Conservation (phyloP, 2,329 filamentous ascomycete species). For the Clonostachys sp. region DNA sequence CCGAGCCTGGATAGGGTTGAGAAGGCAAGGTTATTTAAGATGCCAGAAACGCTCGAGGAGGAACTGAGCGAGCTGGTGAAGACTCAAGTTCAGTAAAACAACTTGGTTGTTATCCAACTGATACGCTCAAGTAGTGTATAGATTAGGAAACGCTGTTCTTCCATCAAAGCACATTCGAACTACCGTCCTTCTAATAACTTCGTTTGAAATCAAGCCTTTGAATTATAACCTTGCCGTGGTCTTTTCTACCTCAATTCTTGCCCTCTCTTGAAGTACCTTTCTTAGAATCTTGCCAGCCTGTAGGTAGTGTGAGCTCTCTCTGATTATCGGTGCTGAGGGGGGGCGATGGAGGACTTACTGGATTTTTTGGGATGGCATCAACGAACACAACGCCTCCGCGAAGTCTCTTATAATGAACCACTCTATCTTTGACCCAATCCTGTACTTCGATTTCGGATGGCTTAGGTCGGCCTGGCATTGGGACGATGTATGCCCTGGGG, state of each 20-base stretch:
- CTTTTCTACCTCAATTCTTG: conserved; percentile 44
- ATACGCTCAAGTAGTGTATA: too few species aligned
- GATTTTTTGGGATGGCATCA: conserved; percentile 55
- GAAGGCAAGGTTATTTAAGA: conserved; percentile 5
- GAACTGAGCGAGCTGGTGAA: conserved; percentile 11
- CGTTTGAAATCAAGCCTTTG: too few species aligned
- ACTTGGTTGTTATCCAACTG: too few species aligned
- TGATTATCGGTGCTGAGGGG: background rate
- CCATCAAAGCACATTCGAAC: too few species aligned
- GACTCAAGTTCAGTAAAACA: background rate
- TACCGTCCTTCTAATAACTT: too few species aligned
- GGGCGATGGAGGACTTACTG: conserved; percentile 30
- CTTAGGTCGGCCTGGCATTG: background rate
- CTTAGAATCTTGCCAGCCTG: conserved; percentile 65
- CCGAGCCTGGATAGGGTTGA: conserved; percentile 24
- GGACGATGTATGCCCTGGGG: conserved; percentile 59
- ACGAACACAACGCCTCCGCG: conserved; percentile 66
- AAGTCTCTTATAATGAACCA: conserved; percentile 62
- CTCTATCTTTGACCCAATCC: conserved; percentile 58
- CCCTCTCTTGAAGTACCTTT: conserved; percentile 53
- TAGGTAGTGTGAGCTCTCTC: background rate
- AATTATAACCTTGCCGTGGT: conserved; percentile 19
- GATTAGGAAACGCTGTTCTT: too few species aligned
- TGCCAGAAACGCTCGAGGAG: conserved; percentile 15
- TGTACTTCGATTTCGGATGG: conserved; percentile 41